phyloP scores from a whole-genome alignment of 805 yeast species.

The Torulaspora indica region DNA sequence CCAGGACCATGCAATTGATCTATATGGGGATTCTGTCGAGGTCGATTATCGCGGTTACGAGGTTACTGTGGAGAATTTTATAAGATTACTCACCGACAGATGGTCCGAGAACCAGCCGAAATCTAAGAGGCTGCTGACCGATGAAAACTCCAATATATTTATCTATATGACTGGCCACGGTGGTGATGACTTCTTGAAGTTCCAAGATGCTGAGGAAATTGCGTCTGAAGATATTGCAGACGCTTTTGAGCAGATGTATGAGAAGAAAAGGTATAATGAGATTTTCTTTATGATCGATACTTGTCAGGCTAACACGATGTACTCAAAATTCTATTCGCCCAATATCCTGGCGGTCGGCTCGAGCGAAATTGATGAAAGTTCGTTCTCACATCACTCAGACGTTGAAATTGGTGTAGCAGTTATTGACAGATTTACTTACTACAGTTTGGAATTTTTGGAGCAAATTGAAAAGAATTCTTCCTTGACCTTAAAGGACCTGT shows the following conservation, averaged over 20 bases:
- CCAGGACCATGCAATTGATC: conserved; percentile 83
- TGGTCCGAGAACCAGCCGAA: conserved; percentile 95
- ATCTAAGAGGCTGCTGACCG: conserved; percentile 83
- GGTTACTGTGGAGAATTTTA: conserved; percentile 94
- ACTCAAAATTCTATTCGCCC: conserved; percentile 85
- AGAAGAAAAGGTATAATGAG: conserved; percentile 90
- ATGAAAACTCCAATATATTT: conserved; percentile 89
- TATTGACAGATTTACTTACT: conserved; percentile 92
- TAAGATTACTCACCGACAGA: conserved; percentile 87
- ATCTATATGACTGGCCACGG: conserved; percentile 98
- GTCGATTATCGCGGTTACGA: conserved; percentile 97
- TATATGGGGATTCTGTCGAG: conserved; percentile 91
- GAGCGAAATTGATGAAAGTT: conserved; percentile 77
- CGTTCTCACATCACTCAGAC: conserved; percentile 94
- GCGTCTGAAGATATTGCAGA: conserved; percentile 94
- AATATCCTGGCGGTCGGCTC: conserved; percentile 91
- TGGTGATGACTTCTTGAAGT: conserved; percentile 93
- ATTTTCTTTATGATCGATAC: conserved; percentile 97
- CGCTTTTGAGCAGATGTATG: conserved; percentile 96
- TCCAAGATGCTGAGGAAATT: conserved; percentile 97
- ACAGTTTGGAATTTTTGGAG: conserved; percentile 83
- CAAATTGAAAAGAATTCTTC: conserved; percentile 69
- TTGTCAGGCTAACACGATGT: conserved; percentile 98
- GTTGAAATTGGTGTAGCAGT: conserved; percentile 96
- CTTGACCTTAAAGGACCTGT: conserved; percentile 73